These are phyloP conservation scores for Exserohilum rostratum DNA, from an alignment of 2,329 filamentous ascomycete species.

Conservation along the genomic window DNA sequence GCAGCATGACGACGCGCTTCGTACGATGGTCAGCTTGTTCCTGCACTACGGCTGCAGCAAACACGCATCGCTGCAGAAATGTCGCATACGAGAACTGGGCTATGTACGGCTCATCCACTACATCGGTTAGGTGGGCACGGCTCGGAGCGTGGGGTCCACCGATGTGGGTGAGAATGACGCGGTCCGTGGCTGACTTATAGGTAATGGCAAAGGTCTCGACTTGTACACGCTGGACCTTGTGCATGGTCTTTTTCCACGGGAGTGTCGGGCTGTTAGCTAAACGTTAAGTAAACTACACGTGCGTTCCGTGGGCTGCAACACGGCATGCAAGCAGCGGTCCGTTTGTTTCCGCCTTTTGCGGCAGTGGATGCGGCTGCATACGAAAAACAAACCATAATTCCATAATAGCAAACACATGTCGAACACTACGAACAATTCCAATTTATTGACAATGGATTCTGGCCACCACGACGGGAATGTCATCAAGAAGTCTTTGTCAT, in stretches of 20 bases:
- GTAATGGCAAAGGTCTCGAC: neutral
- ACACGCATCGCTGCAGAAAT: conserved; percentile 13
- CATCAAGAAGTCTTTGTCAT: neutral
- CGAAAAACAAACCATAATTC: neutral
- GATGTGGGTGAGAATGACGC: conserved; percentile 5
- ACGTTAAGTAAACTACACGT: neutral
- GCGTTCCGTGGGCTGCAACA: neutral
- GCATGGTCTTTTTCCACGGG: neutral
- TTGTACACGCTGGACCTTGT: neutral
- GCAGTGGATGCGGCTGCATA: neutral
- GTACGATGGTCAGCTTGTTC: conserved; percentile 19
- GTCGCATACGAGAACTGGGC: conserved; percentile 13
- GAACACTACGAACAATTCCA: neutral
- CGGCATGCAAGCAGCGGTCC: neutral
- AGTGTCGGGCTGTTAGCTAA: neutral
- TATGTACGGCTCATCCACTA: conserved; percentile 10
- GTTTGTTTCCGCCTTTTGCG: neutral
- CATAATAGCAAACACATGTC: neutral
- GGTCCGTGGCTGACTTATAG: conserved; percentile 8
- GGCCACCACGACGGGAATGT: neutral
- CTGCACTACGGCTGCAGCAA: conserved; percentile 12
- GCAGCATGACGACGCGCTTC: conserved; percentile 14
- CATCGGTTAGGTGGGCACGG: conserved; percentile 6
- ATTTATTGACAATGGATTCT: neutral
- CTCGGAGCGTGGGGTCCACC: conserved; percentile 12